Evolutionary conservation across 495 filamentous ascomycete genomes (phyloP).

Genomic region (Pyronema domesticum): DNA sequence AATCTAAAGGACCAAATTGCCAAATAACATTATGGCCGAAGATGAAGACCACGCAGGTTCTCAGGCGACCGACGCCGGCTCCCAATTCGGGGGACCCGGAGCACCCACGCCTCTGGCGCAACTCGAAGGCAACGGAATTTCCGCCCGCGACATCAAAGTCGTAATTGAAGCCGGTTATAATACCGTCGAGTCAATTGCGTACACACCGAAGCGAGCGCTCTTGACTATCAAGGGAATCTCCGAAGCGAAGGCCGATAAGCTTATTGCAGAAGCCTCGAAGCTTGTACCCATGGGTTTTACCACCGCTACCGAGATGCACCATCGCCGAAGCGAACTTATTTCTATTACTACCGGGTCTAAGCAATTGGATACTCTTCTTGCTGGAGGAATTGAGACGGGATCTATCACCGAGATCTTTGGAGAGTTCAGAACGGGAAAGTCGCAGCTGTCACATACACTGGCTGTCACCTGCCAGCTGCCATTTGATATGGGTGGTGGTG

Average conservation of each 20-base stretch:
- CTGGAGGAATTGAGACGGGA: conserved; percentile 87
- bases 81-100: conserved; percentile 53
- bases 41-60: conserved; percentile 43
- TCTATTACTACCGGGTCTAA: conserved; percentile 97
- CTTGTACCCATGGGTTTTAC: conserved; percentile 97
- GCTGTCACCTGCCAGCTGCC: conserved; percentile 94
- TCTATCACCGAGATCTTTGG: conserved; percentile 98
- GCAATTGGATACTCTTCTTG: conserved; percentile 83
- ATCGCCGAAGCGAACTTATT: conserved; percentile 83
- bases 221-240: conserved; percentile 97
- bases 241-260: conserved; percentile 82
- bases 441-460: conserved; percentile 95
- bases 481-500: conserved; percentile 96
- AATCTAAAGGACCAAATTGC: no score
- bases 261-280: conserved; percentile 83
- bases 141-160: conserved; percentile 83
- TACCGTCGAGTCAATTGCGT: conserved; percentile 87
- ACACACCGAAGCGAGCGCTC: conserved; percentile 69
- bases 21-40: conserved; percentile 32
- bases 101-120: conserved; percentile 79
- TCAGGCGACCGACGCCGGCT: conserved; percentile 39
- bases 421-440: conserved; percentile 95
- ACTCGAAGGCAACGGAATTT: conserved; percentile 67
- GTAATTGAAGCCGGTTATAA: conserved; percentile 83
- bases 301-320: conserved; percentile 98